Percentiles rank a stretch among this genome's conserved stretches.
phyloP scores from a whole-genome alignment of 2,329 filamentous ascomycete species.

The Fusarium sp. region DNA sequence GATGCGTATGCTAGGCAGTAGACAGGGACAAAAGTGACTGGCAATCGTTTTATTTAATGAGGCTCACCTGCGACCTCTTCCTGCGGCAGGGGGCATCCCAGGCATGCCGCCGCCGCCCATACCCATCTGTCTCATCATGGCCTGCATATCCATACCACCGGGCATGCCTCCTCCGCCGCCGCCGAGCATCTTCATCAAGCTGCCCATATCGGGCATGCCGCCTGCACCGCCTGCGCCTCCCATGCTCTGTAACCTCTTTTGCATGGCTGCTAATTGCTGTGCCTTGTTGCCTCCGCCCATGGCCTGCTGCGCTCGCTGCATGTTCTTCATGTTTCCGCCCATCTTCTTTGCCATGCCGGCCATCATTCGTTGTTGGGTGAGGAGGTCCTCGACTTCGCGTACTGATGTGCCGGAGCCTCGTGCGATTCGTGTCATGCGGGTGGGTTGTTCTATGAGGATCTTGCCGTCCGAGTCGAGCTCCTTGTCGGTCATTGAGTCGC shows the following conservation, averaged over 20 bases:
- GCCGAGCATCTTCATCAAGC: constrained; percentile 91
- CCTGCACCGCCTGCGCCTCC: constrained; percentile 75
- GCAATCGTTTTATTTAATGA: not conserved
- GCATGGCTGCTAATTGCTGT: constrained; percentile 96
- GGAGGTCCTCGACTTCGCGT: constrained; percentile 90
- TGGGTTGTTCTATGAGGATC: constrained; percentile 90
- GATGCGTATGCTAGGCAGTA: not conserved
- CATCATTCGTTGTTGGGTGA: constrained; percentile 99
- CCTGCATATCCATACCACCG: constrained; percentile 78
- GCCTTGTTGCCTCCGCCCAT: constrained; percentile 92
- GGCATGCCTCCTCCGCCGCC: constrained; percentile 62
- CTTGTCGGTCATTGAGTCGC: constrained; percentile 96
- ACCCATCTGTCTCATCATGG: constrained; percentile 79
- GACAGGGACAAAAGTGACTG: not conserved
- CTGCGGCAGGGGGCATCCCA: constrained; percentile 41
- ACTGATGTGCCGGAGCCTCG: constrained; percentile 91
- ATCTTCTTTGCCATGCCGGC: constrained; percentile 99
- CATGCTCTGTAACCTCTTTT: constrained; percentile 94
- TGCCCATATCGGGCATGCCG: constrained; percentile 83
- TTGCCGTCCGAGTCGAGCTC: constrained; percentile 97
- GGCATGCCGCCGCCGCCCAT: constrained; percentile 63
- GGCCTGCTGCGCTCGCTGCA: constrained; percentile 90
- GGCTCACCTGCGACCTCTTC: constrained; percentile 44
- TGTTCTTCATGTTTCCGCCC: constrained; percentile 97
- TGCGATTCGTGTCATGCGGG: constrained; percentile 90